Evolutionary conservation across 73 alveolate genomes (phyloP).

Genomic region (Paramecium primaurelia): DNA sequence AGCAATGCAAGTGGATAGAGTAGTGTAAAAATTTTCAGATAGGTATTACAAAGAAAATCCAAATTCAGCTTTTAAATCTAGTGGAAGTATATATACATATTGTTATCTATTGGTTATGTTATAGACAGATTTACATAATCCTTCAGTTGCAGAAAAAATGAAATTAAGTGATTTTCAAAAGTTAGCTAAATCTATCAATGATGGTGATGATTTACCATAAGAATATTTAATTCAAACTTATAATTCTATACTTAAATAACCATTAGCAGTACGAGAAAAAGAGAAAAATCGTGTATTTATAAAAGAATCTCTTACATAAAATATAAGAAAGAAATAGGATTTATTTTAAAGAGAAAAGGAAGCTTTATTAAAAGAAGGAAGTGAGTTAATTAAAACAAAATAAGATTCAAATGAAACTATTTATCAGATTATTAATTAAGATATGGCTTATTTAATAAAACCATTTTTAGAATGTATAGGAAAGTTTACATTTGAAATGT

Average conservation of each 20-base stretch:
- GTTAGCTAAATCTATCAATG: constrained; percentile 45
- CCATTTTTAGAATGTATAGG: constrained; percentile 57
- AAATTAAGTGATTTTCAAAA: constrained; percentile 47
- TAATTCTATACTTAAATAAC: constrained; percentile 13
- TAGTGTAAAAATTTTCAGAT: constrained; percentile 92
- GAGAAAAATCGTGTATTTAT: constrained; percentile 22
- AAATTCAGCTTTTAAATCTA: constrained; percentile 78
- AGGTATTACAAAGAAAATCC: constrained; percentile 90
- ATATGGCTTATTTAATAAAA: constrained; percentile 32
- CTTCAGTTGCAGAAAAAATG: constrained; percentile 58
- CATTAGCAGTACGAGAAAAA: constrained; percentile 53
- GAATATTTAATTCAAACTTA: constrained; percentile 24
- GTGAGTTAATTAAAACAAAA: constrained; percentile 41
- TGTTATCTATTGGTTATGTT: constrained; percentile 53
- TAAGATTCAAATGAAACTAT: background rate
- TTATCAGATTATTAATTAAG: background rate
- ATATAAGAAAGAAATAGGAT: constrained; percentile 50
- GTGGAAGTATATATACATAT: constrained; percentile 70
- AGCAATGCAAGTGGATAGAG: constrained; percentile 84
- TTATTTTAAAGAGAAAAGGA: constrained; percentile 50
- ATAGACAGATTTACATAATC: constrained; percentile 59
- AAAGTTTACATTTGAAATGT: constrained; percentile 13
- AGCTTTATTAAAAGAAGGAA: constrained; percentile 36
- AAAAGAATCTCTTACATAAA: constrained; percentile 36
- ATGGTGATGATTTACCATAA: constrained; percentile 45